phyloP scores from a whole-genome alignment of 2,329 filamentous ascomycete species.

The Arthrobotrys sinensis region DNA sequence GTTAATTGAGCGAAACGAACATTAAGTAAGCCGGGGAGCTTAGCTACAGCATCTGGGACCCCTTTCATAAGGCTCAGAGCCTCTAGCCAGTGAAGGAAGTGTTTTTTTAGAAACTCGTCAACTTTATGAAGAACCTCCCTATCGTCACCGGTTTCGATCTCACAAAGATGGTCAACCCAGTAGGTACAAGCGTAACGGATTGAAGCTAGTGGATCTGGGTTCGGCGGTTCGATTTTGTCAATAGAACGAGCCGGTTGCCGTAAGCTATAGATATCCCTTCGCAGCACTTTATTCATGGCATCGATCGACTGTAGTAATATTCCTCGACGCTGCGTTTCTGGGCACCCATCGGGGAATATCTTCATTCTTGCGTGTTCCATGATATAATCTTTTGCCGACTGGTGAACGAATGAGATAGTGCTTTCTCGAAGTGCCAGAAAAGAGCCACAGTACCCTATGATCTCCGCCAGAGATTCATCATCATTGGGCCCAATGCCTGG shows the following conservation, averaged over 20 bases:
- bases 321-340: conserved; percentile 33
- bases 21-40: neutral
- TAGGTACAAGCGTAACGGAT: conserved; percentile 66
- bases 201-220: conserved; percentile 64
- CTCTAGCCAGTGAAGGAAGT: conserved; percentile 28
- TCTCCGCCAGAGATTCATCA: conserved; percentile 61
- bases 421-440: conserved; percentile 67
- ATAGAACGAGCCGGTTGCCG: conserved; percentile 48
- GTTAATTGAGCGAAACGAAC: neutral
- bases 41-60: neutral
- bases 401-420: conserved; percentile 67
- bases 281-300: neutral
- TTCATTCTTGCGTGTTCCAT: conserved; percentile 56
- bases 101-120: conserved; percentile 61
- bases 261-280: conserved; percentile 2
- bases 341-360: conserved; percentile 65
- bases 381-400: conserved; percentile 70
- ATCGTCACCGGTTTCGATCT: conserved; percentile 10
- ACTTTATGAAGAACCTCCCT: conserved; percentile 26
- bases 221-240: conserved; percentile 60
- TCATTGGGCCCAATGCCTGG: conserved; percentile 55
- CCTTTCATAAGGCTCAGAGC: conserved; percentile 1
- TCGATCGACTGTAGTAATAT: neutral
- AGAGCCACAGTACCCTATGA: conserved; percentile 67
- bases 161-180: conserved; percentile 66